Evolutionary conservation across 306 rosid genomes (phyloP), one percentile per base, ranked within the genome.

Genomic region (Astragalus membranaceus): DNA sequence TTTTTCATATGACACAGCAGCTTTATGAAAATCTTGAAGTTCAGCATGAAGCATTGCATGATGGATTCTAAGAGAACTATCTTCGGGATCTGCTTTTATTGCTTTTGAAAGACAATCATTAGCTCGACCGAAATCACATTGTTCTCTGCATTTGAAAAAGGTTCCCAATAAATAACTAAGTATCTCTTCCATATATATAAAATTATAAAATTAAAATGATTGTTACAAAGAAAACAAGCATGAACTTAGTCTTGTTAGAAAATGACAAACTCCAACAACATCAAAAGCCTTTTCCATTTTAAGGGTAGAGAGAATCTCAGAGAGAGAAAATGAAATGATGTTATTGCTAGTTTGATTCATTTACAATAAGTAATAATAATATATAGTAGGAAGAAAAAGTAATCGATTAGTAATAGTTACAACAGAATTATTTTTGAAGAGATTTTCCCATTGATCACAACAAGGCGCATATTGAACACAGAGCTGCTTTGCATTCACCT

Each of bases 41-140:
- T 85, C 85, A 76, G 77, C 80, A 76, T 85, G 85, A 63, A 93
- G 80, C 66, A 82, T 74, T 32, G 97, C 98, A 69, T 85, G 96
- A 16, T 76, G 69, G 17, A 52, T 30, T 76, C 87, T 88, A 74
- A 90, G 81, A 61, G 53, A 60, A 49, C 68, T 49, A 59, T 90
- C 84, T 67, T 78, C 63, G 43, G 95, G 96, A 78, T 93, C 95
- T 16, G 97, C 94, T 53, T 81, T 78, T 76, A 90, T 90, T 81
- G 94, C 98, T 81, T 82, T 88, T 51, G 88, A 84, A 81, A 93
- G 88, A 68, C 94, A 93, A 70, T 82, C 80, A 70, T 71, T 78
- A 12, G 94, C 96, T 69, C 83, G 89, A 77, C 77, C 87, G 83
- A 64, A 75, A 63, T 87, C 81, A 43, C 81, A 82, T 74, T 77